Evolutionary conservation across 805 yeast genomes (phyloP).

Genomic region (Tetrapisispora arboricola): DNA sequence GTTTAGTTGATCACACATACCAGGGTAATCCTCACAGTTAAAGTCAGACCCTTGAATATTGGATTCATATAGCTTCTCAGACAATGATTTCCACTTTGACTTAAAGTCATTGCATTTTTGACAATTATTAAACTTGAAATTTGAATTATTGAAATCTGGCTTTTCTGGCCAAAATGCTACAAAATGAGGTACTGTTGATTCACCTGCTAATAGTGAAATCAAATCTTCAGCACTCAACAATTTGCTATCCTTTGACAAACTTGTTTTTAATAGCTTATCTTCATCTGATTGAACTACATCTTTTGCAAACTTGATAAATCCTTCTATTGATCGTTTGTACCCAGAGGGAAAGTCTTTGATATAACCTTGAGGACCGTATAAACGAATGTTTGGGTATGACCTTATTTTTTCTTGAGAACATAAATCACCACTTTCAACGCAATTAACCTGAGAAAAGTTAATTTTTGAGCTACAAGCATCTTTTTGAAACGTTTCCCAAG

Average conservation of each 20-base stretch:
- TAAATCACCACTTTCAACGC: conserved; percentile 78
- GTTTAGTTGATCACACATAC: conserved; percentile 45
- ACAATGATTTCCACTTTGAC: conserved; percentile 47
- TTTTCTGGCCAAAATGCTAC: conserved; percentile 59
- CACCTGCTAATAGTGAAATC: conserved; percentile 42
- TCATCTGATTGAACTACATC: conserved; percentile 39
- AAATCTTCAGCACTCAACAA: conserved; percentile 34
- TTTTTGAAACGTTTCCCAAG: conserved; percentile 40
- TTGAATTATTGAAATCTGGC: conserved; percentile 11
- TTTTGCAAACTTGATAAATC: conserved; percentile 42
- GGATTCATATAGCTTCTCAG: conserved; percentile 35
- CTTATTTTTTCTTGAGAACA: conserved; percentile 56
- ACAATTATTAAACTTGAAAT: conserved; percentile 33
- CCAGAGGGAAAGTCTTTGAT: conserved; percentile 40
- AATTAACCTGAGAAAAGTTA: conserved; percentile 68
- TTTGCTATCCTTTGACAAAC: conserved; percentile 19
- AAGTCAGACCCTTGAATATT: conserved; percentile 42
- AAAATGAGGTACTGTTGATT: conserved; percentile 39
- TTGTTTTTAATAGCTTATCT: conserved; percentile 19
- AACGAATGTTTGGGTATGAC: conserved; percentile 60
- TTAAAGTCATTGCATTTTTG: conserved; percentile 42
- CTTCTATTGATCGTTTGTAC: conserved; percentile 37
- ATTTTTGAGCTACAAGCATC: conserved; percentile 37
- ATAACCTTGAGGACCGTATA: conserved; percentile 53
- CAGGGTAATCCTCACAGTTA: conserved; percentile 43